Conservation (phyloP, 1,139 yeast species). For the Kurtzmaniella natalensis region DNA sequence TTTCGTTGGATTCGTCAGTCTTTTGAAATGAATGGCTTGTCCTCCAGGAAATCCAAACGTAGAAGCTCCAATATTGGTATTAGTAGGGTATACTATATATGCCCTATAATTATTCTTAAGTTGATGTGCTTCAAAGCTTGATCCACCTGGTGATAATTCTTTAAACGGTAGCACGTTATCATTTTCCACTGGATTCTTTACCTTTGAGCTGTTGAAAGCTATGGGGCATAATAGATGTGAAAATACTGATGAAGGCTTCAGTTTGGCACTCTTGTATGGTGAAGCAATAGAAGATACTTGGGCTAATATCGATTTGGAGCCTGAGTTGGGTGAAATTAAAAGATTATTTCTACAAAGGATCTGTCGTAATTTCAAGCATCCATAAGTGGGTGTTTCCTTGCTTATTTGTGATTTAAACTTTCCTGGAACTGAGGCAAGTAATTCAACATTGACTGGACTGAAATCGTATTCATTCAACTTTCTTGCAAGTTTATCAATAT, state of each 20-base stretch:
- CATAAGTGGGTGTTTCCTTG: slow-evolving; percentile 30
- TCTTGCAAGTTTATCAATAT: slow-evolving; percentile 23
- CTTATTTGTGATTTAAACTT: slow-evolving; percentile 14
- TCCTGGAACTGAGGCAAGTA: slow-evolving; percentile 58
- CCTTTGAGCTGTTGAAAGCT: slow-evolving; percentile 16
- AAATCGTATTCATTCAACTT: slow-evolving; percentile 38
- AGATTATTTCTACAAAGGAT: slow-evolving; percentile 31
- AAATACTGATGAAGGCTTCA: slow-evolving; percentile 42
- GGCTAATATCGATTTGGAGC: slow-evolving; percentile 35
- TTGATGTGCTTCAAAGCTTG: slow-evolving; percentile 23
- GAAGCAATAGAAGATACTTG: slow-evolving; percentile 62
- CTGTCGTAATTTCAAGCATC: slow-evolving; percentile 49
- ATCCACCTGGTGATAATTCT: slow-evolving; percentile 23
- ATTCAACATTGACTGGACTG: slow-evolving; percentile 42
- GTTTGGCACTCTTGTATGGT: slow-evolving; percentile 35
- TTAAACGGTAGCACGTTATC: slow-evolving; percentile 2
- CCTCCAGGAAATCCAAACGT: slow-evolving; percentile 47
- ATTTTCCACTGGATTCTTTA: slow-evolving; percentile 3
- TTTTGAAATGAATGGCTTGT: slow-evolving; percentile 52
- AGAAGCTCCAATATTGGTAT: slow-evolving; percentile 41
- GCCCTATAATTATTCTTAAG: slow-evolving; percentile 33
- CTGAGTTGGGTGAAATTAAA: slow-evolving; percentile 17
- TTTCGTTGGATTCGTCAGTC: slow-evolving; percentile 18
- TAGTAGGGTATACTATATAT: slow-evolving; percentile 52
- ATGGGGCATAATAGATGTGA: slow-evolving; percentile 53